Conservation (phyloP, 2,329 filamentous ascomycete species). For the Calonectria hongkongensis region DNA sequence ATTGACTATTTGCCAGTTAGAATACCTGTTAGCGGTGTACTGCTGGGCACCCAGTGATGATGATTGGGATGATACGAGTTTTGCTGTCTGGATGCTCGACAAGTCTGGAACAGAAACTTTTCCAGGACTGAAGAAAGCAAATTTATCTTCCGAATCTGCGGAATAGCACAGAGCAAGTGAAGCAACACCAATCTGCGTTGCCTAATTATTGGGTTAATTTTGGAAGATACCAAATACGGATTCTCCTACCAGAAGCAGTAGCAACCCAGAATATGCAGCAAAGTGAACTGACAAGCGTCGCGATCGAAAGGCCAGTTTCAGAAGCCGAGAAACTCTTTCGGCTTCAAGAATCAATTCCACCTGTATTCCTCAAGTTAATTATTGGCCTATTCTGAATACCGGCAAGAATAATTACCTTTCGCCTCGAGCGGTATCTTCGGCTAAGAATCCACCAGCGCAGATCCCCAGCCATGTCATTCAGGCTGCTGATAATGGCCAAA, state of each 20-base stretch:
- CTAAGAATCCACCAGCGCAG: conserved; percentile 68
- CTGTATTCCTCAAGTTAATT: conserved; percentile 9
- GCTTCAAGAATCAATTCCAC: conserved; percentile 47
- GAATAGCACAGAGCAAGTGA: conserved; percentile 65
- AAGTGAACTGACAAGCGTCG: conserved; percentile 42
- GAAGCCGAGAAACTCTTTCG: conserved; percentile 47
- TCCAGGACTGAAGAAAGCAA: conserved; percentile 58
- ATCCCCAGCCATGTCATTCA: conserved; percentile 66
- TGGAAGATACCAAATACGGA: not conserved
- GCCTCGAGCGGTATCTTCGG: conserved; percentile 58
- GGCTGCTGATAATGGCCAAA: conserved; percentile 59
- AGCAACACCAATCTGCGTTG: conserved; percentile 65
- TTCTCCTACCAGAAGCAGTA: conserved; percentile 40
- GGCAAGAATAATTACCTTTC: conserved; percentile 58
- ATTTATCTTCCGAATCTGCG: conserved; percentile 60
- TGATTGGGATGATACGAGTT: conserved; percentile 51
- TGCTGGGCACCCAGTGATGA: conserved; percentile 58
- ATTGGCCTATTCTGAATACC: not conserved
- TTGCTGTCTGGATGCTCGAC: conserved; percentile 57
- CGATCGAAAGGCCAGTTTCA: conserved; percentile 45
- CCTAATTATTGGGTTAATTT: conserved; percentile 48
- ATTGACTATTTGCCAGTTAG: not conserved
- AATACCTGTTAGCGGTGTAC: conserved; percentile 65
- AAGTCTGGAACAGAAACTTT: conserved; percentile 62
- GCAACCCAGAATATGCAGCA: conserved; percentile 45